These are phyloP conservation scores for Syzygium aqueum DNA, from an alignment of 345 rosid species.

Conservation along the genomic window DNA sequence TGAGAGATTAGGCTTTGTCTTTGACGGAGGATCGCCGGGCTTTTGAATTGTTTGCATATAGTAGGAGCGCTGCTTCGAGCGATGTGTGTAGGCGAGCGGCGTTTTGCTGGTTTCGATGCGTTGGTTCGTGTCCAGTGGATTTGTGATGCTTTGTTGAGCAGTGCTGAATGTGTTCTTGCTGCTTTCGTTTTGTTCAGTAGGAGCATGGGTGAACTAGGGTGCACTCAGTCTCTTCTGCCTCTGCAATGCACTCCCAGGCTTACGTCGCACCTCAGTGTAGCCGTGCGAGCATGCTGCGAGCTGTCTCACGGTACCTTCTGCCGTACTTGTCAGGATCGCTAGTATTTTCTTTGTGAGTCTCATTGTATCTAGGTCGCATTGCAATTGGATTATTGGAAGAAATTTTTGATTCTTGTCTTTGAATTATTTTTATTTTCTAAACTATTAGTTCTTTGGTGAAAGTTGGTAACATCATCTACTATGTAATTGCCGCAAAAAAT, in stretches of 20 bases:
- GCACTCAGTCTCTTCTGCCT: constrained; percentile 66
- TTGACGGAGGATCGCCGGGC: too few species aligned
- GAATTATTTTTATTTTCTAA: neutral
- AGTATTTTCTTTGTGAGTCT: constrained; percentile 86
- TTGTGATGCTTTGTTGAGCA: neutral
- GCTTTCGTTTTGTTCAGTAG: constrained; percentile 14
- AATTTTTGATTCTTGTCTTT: neutral
- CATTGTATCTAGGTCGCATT: constrained; percentile 39
- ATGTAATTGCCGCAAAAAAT: neutral
- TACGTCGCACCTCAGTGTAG: constrained; percentile 61
- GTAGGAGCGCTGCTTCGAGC: neutral
- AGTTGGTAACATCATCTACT: neutral
- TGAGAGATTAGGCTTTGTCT: neutral
- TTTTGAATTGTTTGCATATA: neutral
- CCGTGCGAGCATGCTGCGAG: constrained; percentile 76
- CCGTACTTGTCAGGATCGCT: constrained; percentile 98
- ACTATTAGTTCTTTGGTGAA: neutral
- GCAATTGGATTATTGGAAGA: neutral
- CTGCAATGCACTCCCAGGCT: constrained; percentile 37
- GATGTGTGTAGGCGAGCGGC: neutral
- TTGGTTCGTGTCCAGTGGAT: neutral
- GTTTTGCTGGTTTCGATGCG: neutral
- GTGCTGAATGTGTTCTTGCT: neutral
- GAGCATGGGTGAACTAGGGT: constrained; percentile 79
- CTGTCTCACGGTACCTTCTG: constrained; percentile 97